phyloP scores from a whole-genome alignment of 768 basidiomycete species.

The Lepiota brunneoincarnata region DNA sequence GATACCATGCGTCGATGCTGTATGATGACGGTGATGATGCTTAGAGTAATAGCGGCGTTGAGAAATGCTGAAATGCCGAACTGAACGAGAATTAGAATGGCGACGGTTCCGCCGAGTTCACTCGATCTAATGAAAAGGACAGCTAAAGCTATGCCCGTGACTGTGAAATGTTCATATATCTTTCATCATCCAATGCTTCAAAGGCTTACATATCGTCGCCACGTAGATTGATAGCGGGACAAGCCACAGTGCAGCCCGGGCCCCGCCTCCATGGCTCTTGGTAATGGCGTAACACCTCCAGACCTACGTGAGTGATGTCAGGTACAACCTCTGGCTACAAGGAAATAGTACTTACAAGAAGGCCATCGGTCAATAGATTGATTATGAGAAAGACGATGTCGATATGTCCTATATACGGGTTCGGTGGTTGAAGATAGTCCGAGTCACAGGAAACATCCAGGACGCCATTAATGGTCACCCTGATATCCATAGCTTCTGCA shows the following conservation, averaged over 20 bases:
- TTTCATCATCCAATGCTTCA: too few relatives aligned
- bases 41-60: constrained; percentile 13
- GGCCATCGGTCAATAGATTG: constrained; percentile 1
- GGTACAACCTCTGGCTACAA: neutral
- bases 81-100: neutral
- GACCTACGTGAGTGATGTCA: neutral
- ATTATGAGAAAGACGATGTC: neutral
- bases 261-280: neutral
- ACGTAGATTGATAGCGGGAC: neutral
- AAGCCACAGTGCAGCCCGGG: neutral
- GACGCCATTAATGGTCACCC: neutral
- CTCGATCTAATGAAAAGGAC: neutral
- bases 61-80: neutral
- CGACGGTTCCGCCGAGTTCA: neutral
- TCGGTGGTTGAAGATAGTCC: neutral
- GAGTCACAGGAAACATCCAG: neutral
- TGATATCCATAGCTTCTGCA: constrained; percentile 1
- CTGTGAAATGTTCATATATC: neutral
- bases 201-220: neutral
- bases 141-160: neutral
- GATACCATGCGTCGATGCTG: constrained; percentile 7
- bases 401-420: neutral
- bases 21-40: constrained; percentile 9
- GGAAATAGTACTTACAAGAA: neutral
- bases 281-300: constrained; percentile 2